A percentile compares a stretch with the other conserved stretches of the same genome.
These are phyloP conservation scores for Aspergillus eucalypticola DNA, from an alignment of 2,329 filamentous ascomycete species.

Conservation along the genomic window DNA sequence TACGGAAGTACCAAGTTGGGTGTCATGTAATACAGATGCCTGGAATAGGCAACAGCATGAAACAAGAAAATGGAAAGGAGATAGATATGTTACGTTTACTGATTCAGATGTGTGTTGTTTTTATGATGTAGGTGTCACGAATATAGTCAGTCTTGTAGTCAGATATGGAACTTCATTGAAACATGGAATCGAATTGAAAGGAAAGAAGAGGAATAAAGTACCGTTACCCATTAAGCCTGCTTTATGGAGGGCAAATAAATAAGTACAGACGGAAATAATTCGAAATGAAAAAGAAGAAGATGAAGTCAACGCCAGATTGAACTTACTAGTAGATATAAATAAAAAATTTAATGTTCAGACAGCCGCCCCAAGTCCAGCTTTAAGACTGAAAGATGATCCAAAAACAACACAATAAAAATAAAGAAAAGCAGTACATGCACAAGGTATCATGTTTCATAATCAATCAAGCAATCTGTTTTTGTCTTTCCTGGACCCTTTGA, in stretches of 20 bases:
- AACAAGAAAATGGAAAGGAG: no score
- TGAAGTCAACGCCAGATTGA: not conserved
- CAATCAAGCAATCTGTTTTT: conserved; percentile 6
- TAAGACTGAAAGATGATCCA: conserved; percentile 3
- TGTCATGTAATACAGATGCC: no score
- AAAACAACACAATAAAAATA: not conserved
- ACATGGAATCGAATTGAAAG: no score
- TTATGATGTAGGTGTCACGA: not conserved
- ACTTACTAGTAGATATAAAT: not conserved
- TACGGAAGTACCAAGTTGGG: no score
- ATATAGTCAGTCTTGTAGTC: not conserved
- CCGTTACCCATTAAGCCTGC: conserved; percentile 6
- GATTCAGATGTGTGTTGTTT: not conserved
- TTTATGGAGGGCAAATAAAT: not conserved
- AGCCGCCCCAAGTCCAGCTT: conserved; percentile 12
- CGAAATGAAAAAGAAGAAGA: not conserved
- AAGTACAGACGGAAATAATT: no score
- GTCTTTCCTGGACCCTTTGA: not conserved
- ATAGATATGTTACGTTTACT: no score
- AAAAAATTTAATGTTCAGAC: conserved; percentile 16
- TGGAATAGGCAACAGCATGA: not conserved
- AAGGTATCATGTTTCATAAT: conserved; percentile 4
- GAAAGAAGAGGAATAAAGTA: not conserved
- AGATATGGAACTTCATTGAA: not conserved
- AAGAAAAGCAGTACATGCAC: conserved; percentile 5